A percentile compares a stretch with the other conserved stretches of the same genome.
Conservation (phyloP, 169 alveolate genomes). For the Sarcocystis neurona region DNA sequence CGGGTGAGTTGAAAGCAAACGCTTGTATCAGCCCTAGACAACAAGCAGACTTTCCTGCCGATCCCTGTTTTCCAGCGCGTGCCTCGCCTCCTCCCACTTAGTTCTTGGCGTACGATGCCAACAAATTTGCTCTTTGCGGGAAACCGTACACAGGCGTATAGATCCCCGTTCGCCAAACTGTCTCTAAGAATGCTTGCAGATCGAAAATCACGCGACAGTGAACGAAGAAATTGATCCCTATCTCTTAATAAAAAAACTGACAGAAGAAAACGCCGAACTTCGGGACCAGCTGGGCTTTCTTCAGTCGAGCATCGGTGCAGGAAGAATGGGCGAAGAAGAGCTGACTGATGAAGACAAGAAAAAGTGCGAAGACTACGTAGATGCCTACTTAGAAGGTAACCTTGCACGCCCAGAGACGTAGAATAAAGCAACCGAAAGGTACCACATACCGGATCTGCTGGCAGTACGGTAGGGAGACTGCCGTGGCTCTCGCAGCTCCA, state of each 20-base stretch:
- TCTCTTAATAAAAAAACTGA: constrained; percentile 82
- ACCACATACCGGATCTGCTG: no score
- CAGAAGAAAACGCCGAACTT: constrained; percentile 83
- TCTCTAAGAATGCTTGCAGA: constrained; percentile 20
- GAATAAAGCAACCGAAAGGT: no score
- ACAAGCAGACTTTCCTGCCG: neutral
- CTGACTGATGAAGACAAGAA: constrained; percentile 78
- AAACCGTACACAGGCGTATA: no score
- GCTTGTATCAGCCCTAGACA: neutral
- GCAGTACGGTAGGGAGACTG: no score
- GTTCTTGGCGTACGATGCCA: no score
- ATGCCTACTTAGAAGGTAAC: constrained; percentile 74
- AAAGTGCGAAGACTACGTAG: constrained; percentile 80
- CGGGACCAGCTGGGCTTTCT: constrained; percentile 81
- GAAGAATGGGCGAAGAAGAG: constrained; percentile 63
- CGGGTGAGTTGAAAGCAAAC: constrained; percentile 32
- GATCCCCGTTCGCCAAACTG: no score
- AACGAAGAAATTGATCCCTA: constrained; percentile 90
- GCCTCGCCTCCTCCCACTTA: neutral
- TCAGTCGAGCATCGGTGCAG: neutral
- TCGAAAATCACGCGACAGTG: constrained; percentile 82
- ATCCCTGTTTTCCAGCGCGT: neutral
- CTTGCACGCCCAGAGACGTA: constrained; percentile 76
- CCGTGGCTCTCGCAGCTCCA: no score
- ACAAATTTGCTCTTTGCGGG: no score